Evolutionary conservation across 768 basidiomycete species (phyloP), one percentile per base, ranked within the genome.

Genomic region (Rubroboletus satanas): DNA sequence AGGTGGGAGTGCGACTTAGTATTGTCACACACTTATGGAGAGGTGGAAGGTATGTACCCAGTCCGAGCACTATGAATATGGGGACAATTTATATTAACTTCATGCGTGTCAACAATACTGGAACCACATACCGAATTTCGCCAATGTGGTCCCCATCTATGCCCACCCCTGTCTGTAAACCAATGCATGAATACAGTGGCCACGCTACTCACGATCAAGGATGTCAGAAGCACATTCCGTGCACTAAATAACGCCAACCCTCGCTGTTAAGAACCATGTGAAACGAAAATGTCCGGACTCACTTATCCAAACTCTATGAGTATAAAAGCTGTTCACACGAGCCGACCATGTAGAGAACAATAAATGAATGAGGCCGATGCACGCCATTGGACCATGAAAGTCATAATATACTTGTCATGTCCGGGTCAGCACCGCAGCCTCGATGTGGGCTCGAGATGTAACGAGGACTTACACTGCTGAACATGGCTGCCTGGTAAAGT

Each of bases 251-350:
- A n/a, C 8, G 8, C 15, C 7, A 17, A 14, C 1, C 26, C 12
- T 7, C 7, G 31, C 23, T 9, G 23, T 44, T 17, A 33, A 12
- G 23, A n/a, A 21, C 14, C 3, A n/a, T 6, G 8, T 1, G 0
- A 9, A n/a, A 35, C 8, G 5, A 39, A 31, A 7, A 5, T 7
- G 1, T 12, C 7, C 5, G 3, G 17, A 42, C 54, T 43, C 26
- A 61, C 60, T 57, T 43, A 60, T 60, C 58, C 58, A 60, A 7
- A 61, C 11, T 31, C 58, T 35, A 7, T 60, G 59, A 6, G 54
- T 46, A 18, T 54, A 60, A 32, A 59, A 60, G 12, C 57, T 60
- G 5, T 17, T 14, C 10, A 9, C 15, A 17, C 35, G 12, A 51
- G 26, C 1, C 18, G 17, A 10, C 2, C 4, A 11, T 55, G 26